Conservation (phyloP, 805 yeast genomes). For the Ogataea chonburiensis region DNA sequence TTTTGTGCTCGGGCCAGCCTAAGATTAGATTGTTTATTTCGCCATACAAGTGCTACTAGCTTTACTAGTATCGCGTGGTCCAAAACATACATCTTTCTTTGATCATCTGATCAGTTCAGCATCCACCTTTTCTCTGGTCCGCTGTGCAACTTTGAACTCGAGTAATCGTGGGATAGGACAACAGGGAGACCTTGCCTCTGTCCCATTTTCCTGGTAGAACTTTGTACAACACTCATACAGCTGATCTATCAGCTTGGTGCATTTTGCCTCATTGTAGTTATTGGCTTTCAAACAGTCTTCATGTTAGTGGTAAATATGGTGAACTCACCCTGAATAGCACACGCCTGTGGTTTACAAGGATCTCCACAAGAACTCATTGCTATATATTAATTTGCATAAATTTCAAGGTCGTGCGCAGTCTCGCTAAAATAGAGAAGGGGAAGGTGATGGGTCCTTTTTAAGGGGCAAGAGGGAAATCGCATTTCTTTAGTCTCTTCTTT, state of each 20-base stretch:
- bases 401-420: conserved; percentile 10
- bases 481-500: background rate
- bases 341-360: conserved; percentile 77
- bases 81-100: conserved; percentile 55
- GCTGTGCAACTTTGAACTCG: conserved; percentile 61
- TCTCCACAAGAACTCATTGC: conserved; percentile 24
- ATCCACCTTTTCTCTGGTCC: conserved; percentile 55
- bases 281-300: conserved; percentile 61
- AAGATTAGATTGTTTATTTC: conserved; percentile 47
- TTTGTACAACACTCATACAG: conserved; percentile 72
- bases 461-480: conserved; percentile 2
- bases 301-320: background rate
- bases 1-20: conserved; percentile 93
- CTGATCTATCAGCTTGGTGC: conserved; percentile 65
- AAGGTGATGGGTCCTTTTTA: conserved; percentile 7
- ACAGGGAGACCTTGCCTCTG: conserved; percentile 62
- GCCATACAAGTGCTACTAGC: conserved; percentile 8
- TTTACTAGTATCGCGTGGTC: conserved; percentile 53
- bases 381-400: background rate
- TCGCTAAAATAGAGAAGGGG: conserved; percentile 3
- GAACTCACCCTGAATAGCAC: conserved; percentile 68
- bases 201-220: conserved; percentile 62
- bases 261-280: conserved; percentile 70
- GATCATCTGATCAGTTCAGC: conserved; percentile 41
- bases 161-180: conserved; percentile 74